These are phyloP conservation scores for Camellia sinensis DNA, from an alignment of 148 eudicot genomes.

Conservation along the genomic window DNA sequence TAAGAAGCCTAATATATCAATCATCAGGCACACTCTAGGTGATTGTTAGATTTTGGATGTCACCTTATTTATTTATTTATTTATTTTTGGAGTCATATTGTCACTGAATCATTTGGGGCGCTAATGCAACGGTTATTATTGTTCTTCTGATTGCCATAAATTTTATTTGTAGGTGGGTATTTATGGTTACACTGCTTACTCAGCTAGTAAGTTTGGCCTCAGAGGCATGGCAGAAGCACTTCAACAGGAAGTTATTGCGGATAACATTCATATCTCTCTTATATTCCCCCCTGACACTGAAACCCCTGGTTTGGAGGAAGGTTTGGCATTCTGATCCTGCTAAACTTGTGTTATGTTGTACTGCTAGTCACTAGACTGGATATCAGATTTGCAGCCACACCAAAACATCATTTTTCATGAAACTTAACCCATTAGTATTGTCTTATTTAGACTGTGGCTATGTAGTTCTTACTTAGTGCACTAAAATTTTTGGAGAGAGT, in stretches of 20 bases:
- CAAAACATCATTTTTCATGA: too few relatives aligned
- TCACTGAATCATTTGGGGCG: background rate
- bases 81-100: background rate
- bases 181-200: constrained; percentile 92
- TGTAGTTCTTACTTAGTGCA: too few relatives aligned
- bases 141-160: background rate
- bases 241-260: constrained; percentile 86
- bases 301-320: constrained; percentile 82
- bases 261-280: constrained; percentile 78
- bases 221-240: constrained; percentile 90
- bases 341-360: background rate
- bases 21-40: too few relatives aligned
- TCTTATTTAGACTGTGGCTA: too few relatives aligned
- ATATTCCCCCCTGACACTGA: constrained; percentile 95
- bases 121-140: background rate
- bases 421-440: too few relatives aligned
- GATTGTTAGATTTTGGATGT: too few relatives aligned
- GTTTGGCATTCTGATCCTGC: constrained; percentile 29
- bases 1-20: too few relatives aligned
- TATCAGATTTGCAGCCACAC: background rate
- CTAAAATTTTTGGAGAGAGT: too few relatives aligned
- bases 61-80: background rate
- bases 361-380: too few relatives aligned
- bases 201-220: constrained; percentile 93
- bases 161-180: constrained; percentile 63